Evolutionary conservation across 106 monocot species (phyloP).

Genomic region (Dendrobium officinale): DNA sequence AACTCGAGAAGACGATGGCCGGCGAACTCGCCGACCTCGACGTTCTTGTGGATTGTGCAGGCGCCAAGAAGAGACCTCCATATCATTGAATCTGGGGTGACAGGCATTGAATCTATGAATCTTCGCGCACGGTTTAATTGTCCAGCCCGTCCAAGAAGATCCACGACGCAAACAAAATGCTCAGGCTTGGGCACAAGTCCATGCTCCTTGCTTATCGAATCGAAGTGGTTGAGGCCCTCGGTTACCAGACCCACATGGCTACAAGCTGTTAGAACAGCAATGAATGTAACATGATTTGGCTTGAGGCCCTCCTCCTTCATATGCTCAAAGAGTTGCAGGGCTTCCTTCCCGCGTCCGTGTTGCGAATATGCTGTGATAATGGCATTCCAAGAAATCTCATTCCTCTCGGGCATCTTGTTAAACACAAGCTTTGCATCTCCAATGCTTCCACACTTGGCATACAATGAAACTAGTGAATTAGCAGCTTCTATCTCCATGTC

Average conservation of each 20-base stretch:
- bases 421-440: constrained; percentile 53
- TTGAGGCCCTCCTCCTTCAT: constrained; percentile 48
- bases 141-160: constrained; percentile 78
- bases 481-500: constrained; percentile 47
- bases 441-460: constrained; percentile 76
- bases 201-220: constrained; percentile 46
- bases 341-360: constrained; percentile 58
- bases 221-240: constrained; percentile 58
- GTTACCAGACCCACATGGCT: constrained; percentile 76
- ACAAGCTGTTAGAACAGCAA: constrained; percentile 73
- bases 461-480: constrained; percentile 69
- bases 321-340: constrained; percentile 54
- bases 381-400: constrained; percentile 79
- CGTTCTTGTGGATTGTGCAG: constrained; percentile 67
- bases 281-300: constrained; percentile 69
- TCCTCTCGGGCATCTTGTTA: constrained; percentile 41
- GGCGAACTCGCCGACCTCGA: constrained; percentile 68
- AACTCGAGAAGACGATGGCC: constrained; percentile 49
- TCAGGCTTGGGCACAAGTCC: constrained; percentile 43
- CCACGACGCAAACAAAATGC: constrained; percentile 77
- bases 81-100: constrained; percentile 59
- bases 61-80: constrained; percentile 85
- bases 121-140: constrained; percentile 43
- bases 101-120: constrained; percentile 61
- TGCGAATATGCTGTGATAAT: constrained; percentile 83